Evolutionary conservation across 1,284 basidiomycete genomes (phyloP), one percentile per base, ranked within the genome.

Genomic region (Wolfiporia cocos): DNA sequence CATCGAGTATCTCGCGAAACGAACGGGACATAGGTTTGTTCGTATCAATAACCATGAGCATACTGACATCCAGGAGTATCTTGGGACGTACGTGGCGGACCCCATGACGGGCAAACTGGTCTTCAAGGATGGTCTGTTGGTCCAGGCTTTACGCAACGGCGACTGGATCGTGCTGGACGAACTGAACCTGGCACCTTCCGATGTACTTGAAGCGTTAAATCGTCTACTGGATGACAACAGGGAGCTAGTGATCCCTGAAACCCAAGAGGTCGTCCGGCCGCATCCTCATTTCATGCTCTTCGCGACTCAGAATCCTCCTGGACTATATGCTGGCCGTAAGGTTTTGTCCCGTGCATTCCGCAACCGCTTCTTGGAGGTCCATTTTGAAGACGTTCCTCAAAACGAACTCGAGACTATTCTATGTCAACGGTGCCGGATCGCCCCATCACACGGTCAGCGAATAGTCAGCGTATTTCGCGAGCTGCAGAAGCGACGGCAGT

Each of bases 41-140:
- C 89, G 96, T 28, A 98, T 99, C 76, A 99, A 99, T 69, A 99
- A 99, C 57, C 96, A 99, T 67, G 96, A 99, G 56, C 96, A 99
- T 60, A 99, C 96, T 4, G 96, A 99, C 62, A 94, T 95, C 38
- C 96, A 99, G 59, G 96, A 99, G 61, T 99, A 99, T 59, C 75
- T 99, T 39, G 96, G 96, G 5, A 94, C 93, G 0, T 99, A 99
- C 57, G 82, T 95, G 12, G 94, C 95, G 1, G 94, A 99, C 62
- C 81, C 93, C 4, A 64, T 78, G 19, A 92, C 92, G 0, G 96
- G 96, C 18, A 95, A 93, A 62, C 76, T 99, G 14, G 81, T 89
- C 11, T 99, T 96, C 68, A 87, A 88, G 53, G 96, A 99, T 60
- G 96, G 96, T 4, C 69, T 97, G 2, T 76, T 99, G 23, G 92